phyloP scores from a whole-genome alignment of 352 stramenopile genomes.

The Phytophthora macrochlamydospora region DNA sequence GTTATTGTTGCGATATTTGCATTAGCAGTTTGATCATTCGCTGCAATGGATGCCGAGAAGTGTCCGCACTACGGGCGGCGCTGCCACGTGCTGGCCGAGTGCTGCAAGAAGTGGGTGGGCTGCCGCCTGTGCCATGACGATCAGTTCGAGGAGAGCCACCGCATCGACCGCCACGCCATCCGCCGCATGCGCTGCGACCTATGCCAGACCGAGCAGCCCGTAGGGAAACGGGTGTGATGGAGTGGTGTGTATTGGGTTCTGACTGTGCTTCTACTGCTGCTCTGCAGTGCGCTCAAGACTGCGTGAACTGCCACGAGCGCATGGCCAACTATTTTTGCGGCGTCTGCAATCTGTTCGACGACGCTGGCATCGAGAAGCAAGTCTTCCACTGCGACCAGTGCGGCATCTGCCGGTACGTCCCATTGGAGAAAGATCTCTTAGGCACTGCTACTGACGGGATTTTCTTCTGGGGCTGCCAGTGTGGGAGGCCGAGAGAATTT shows the following conservation, averaged over 20 bases:
- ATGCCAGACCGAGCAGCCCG: conserved; percentile 64
- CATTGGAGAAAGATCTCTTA: neutral
- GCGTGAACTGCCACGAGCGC: conserved; percentile 41
- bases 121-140: conserved; percentile 79
- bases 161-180: conserved; percentile 82
- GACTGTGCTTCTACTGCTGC: neutral
- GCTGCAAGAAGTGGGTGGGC: conserved; percentile 74
- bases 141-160: conserved; percentile 51
- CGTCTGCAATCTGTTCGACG: conserved; percentile 79
- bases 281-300: conserved; percentile 59
- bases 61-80: conserved; percentile 71
- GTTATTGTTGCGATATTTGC: too few relatives aligned
- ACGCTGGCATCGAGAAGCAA: conserved; percentile 60
- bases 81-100: conserved; percentile 74
- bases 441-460: too few relatives aligned
- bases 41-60: neutral
- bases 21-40: too few relatives aligned
- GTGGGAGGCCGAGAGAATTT: conserved; percentile 81
- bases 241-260: neutral
- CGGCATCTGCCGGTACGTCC: conserved; percentile 70
- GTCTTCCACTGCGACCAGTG: conserved; percentile 81
- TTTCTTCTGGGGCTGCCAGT: conserved; percentile 21
- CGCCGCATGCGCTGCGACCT: conserved; percentile 66
- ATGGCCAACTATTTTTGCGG: conserved; percentile 74
- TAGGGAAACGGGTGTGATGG: conserved; percentile 22